These are phyloP conservation scores for Castanea mollissima DNA, from an alignment of 306 rosid genomes.

Conservation along the genomic window DNA sequence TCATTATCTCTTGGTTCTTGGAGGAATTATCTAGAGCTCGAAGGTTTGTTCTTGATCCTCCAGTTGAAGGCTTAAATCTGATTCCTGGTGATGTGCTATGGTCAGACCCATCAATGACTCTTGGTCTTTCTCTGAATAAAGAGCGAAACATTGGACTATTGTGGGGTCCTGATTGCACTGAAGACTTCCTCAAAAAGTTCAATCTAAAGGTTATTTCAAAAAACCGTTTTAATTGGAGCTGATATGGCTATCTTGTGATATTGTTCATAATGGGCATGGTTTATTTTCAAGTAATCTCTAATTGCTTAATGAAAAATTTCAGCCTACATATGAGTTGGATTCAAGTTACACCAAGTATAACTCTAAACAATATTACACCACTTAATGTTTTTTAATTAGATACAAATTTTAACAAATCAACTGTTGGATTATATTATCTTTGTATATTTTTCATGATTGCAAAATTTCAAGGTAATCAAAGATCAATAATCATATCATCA, in stretches of 20 bases:
- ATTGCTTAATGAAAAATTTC: not conserved
- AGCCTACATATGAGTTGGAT: no score
- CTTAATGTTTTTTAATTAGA: no score
- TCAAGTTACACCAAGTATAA: no score
- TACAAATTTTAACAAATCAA: no score
- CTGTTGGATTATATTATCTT: no score
- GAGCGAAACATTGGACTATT: slow-evolving; percentile 33
- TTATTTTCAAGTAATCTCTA: not conserved
- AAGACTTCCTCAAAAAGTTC: slow-evolving; percentile 65
- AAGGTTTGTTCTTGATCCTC: slow-evolving; percentile 58
- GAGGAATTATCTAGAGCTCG: slow-evolving; percentile 60
- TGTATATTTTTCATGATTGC: no score
- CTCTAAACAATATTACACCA: no score
- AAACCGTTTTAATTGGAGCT: not conserved
- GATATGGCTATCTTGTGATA: not conserved
- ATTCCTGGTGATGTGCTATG: slow-evolving; percentile 73
- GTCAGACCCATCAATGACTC: slow-evolving; percentile 65
- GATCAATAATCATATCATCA: no score
- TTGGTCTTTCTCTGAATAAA: no score
- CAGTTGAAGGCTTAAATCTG: slow-evolving; percentile 57
- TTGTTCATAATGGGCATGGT: not conserved
- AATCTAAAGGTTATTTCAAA: slow-evolving; percentile 62
- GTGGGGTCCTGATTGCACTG: slow-evolving; percentile 95
- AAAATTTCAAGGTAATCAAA: no score
- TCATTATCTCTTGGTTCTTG: slow-evolving; percentile 49